Conservation (phyloP, 2,329 filamentous ascomycete genomes). For the Cladosporium sp. region DNA sequence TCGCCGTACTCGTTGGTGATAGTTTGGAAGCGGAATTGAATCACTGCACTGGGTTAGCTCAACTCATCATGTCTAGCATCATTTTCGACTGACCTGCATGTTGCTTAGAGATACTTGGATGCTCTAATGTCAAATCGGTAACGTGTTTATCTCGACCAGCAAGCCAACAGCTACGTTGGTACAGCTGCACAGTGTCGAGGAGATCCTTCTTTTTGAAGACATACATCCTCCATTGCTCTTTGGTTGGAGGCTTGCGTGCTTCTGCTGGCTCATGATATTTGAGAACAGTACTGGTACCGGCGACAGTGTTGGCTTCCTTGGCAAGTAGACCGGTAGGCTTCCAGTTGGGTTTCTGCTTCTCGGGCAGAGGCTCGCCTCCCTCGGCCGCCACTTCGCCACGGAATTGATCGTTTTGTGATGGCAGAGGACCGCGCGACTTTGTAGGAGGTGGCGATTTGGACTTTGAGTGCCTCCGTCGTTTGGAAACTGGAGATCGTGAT, state of each 20-base stretch:
- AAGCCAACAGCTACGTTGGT: constrained; percentile 82
- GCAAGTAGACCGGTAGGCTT: constrained; percentile 78
- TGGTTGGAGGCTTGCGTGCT: constrained; percentile 79
- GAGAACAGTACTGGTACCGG: constrained; percentile 73
- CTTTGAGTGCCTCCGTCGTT: constrained; percentile 39
- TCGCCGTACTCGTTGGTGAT: constrained; percentile 87
- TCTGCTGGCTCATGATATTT: constrained; percentile 97
- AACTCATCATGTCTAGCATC: neutral
- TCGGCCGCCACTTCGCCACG: constrained; percentile 33
- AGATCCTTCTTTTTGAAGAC: constrained; percentile 82
- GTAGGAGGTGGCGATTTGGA: constrained; percentile 39
- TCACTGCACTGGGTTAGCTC: constrained; percentile 56
- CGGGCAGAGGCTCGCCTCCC: constrained; percentile 35
- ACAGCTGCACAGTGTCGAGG: constrained; percentile 78
- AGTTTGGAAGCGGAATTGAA: constrained; percentile 87
- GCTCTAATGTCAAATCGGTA: constrained; percentile 80
- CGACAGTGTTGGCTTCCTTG: constrained; percentile 82
- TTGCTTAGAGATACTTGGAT: constrained; percentile 92
- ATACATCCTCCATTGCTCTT: constrained; percentile 84
- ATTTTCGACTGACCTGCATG: constrained; percentile 55
- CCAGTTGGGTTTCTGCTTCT: constrained; percentile 89
- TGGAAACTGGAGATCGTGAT: constrained; percentile 35
- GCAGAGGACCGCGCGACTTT: constrained; percentile 47
- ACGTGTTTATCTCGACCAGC: constrained; percentile 79
- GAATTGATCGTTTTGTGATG: constrained; percentile 51